Base-by-base conservation (phyloP, 306 rosid species). In the Acacia acuminata region DNA sequence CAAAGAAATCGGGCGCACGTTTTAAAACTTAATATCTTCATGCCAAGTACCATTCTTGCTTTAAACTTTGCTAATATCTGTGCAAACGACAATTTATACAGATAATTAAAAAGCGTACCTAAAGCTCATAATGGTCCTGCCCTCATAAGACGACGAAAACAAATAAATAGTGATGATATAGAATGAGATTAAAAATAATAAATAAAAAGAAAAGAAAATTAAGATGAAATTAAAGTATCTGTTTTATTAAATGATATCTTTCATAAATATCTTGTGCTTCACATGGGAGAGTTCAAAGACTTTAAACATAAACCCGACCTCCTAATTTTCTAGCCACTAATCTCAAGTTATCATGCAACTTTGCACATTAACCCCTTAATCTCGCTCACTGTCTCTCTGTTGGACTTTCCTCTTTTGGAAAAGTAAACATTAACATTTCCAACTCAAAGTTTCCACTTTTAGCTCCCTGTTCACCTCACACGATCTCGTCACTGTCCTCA, bases 281-380 rank as follows among this genome's bases (percentile, higher is more conserved):
- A 87, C 92, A 88, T 89, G 93, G 36, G 61, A 53, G 13, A 82
- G 20, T 85, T 70, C 71, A 72, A 20, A 84, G 78, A 78, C 53
- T 67, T 40, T 40, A 50, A 64, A 53, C 24, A 69, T 48, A 70
- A 70, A 70, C 55, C 75, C 15, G 8, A 70, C 20, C 42, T 56
- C 72, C 75, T 55, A 55, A 68, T 67, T 85, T 78, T 67, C 30
- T 63, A 77, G 73, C 88, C 89, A 85, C 81, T 80, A 87, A 84
- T 78, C 77, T 56, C 82, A 66, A 48, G 78, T 76, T 71, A 77
- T 43, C 30, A 75, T 82, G 36, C 63, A 63, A 2, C 19, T 14
- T 63, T 27, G 34, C 55, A 71, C 83, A 78, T 79, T 83, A 81
- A 78, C 77, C 78, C 34, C 76, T 48, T 63, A 40, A 32, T 34